Evolutionary conservation across 768 basidiomycete species (phyloP).

Genomic region (Nidula microcarpa): DNA sequence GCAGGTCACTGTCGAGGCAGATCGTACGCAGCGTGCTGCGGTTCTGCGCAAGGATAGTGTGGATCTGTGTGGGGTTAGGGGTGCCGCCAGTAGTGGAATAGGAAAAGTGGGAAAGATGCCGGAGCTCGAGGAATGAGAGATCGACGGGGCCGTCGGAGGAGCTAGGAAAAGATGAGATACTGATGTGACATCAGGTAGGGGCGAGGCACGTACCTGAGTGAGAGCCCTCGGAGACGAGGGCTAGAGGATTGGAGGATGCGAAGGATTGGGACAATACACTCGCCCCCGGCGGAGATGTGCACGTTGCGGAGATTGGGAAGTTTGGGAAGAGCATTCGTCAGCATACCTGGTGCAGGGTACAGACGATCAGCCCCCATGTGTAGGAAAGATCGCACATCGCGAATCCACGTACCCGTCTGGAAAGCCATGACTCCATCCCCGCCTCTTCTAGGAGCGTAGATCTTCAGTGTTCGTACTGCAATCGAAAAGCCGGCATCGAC

Average conservation of each 20-base stretch:
- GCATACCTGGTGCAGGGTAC: constrained; percentile 44
- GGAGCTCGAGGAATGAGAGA: constrained; percentile 44
- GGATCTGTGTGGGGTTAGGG: constrained; percentile 23
- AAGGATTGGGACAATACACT: constrained; percentile 49
- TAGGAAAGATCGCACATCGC: background rate
- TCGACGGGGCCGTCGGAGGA: constrained; percentile 42
- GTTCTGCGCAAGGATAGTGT: constrained; percentile 51
- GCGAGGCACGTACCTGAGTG: constrained; percentile 40
- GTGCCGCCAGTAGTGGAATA: constrained; percentile 44
- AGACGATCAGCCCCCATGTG: background rate
- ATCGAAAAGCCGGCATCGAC: constrained; percentile 56
- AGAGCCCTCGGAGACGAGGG: constrained; percentile 53
- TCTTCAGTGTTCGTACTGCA: constrained; percentile 52
- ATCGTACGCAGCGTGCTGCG: constrained; percentile 49
- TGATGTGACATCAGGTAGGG: background rate
- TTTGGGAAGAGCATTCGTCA: constrained; percentile 66
- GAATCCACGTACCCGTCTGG: constrained; percentile 48
- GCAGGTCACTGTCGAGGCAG: constrained; percentile 39
- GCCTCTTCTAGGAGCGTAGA: constrained; percentile 51
- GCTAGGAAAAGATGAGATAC: constrained; percentile 15
- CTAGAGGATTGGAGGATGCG: constrained; percentile 47
- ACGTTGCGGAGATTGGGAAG: constrained; percentile 56
- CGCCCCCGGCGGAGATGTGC: constrained; percentile 54
- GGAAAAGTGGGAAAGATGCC: constrained; percentile 56
- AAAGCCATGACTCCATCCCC: constrained; percentile 53